A percentile compares a stretch with the other conserved stretches of the same genome.
Evolutionary conservation across 805 yeast species (phyloP).

Genomic region (Wickerhamomyces tratensis): DNA sequence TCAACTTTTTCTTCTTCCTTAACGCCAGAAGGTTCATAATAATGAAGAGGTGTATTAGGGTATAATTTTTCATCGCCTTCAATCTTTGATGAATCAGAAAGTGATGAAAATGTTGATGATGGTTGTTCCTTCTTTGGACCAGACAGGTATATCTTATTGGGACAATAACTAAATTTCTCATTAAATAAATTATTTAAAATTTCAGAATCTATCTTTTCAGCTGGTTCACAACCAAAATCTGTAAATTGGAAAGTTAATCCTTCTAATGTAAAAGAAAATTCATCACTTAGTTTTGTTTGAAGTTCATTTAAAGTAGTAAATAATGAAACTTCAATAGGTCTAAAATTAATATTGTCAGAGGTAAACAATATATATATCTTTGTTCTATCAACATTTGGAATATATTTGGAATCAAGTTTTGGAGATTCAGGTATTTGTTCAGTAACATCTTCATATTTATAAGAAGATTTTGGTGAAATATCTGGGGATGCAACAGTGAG

Average conservation of each 20-base stretch:
- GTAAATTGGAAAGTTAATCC: slow-evolving; percentile 45
- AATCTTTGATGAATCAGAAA: slow-evolving; percentile 43
- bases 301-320: slow-evolving; percentile 23
- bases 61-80: slow-evolving; percentile 32
- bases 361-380: slow-evolving; percentile 45
- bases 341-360: slow-evolving; percentile 47
- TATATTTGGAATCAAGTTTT: slow-evolving; percentile 24
- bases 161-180: slow-evolving; percentile 22
- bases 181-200: slow-evolving; percentile 28
- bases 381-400: slow-evolving; percentile 23
- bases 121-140: slow-evolving; percentile 25
- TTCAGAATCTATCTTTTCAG: slow-evolving; percentile 44
- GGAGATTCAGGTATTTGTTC: too few relatives aligned
- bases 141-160: slow-evolving; percentile 22
- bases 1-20: slow-evolving; percentile 31
- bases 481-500: too few relatives aligned
- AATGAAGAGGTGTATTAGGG: slow-evolving; percentile 63
- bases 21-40: slow-evolving; percentile 28
- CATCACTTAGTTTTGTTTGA: slow-evolving; percentile 28
- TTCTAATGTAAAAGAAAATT: slow-evolving; percentile 20
- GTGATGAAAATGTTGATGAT: slow-evolving; percentile 32
- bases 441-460: too few relatives aligned
- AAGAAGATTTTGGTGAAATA: too few relatives aligned
- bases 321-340: slow-evolving; percentile 33
- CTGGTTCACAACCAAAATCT: slow-evolving; percentile 54